Conservation (phyloP, 306 rosid genomes). For the Glycine latifolia region DNA sequence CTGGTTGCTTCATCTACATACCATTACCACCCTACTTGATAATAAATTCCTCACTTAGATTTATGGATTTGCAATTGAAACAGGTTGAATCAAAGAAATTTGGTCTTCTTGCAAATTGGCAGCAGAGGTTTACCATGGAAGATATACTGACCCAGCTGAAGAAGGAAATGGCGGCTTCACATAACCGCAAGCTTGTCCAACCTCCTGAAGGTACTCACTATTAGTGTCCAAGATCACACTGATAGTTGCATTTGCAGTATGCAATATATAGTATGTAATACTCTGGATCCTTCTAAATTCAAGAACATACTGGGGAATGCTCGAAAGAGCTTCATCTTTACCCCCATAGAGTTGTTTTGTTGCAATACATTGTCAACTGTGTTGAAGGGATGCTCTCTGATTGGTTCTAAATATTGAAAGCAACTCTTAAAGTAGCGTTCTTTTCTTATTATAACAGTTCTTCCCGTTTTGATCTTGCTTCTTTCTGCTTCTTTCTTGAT, state of each 20-base stretch:
- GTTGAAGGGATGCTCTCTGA: slow-evolving; percentile 68
- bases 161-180: slow-evolving; percentile 96
- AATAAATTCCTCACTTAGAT: slow-evolving; percentile 19
- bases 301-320: slow-evolving; percentile 65
- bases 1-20: not conserved
- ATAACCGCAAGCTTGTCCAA: slow-evolving; percentile 97
- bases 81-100: slow-evolving; percentile 98
- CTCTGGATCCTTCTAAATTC: slow-evolving; percentile 64
- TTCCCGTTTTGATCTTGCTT: slow-evolving; percentile 25
- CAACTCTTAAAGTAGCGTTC: slow-evolving; percentile 46
- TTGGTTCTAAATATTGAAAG: slow-evolving; percentile 59
- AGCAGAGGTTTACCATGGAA: slow-evolving; percentile 96
- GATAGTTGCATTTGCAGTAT: slow-evolving; percentile 64
- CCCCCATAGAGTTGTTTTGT: slow-evolving; percentile 60
- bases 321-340: slow-evolving; percentile 55
- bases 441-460: slow-evolving; percentile 36
- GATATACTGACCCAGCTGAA: slow-evolving; percentile 97
- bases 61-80: slow-evolving; percentile 42
- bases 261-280: slow-evolving; percentile 76
- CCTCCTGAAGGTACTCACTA: slow-evolving; percentile 98
- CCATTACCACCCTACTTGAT: slow-evolving; percentile 23
- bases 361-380: slow-evolving; percentile 55
- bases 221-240: slow-evolving; percentile 62
- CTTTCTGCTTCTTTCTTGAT: not conserved
- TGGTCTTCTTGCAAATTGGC: slow-evolving; percentile 95